Base-by-base conservation (phyloP, 1,139 yeast genomes). In the Eremothecium sinecaudum region DNA sequence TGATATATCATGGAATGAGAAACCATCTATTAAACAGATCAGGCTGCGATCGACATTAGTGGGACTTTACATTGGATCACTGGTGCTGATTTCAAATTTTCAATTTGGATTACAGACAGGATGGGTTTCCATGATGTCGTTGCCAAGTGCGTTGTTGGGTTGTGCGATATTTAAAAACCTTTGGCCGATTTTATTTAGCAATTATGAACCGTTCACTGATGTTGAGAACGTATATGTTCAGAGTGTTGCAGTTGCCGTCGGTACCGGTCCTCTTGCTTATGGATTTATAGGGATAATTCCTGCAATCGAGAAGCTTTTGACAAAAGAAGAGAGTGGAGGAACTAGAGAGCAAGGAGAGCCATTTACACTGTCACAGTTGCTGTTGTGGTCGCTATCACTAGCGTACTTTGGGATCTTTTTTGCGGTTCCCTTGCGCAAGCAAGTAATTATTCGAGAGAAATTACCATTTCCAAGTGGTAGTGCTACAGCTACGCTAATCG, bases 81-180 rank as follows among this genome's bases (percentile, higher is more conserved):
- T 87, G 19, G 87, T 87, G 18, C 64, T 87, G 24, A 63, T 86
- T 15, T 83, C 95, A 3, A 90, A 90, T 56, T 90, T 90, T 62
- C 97, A 87, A 53, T 90, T 90, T 57, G 98, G 98, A 1, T 65
- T 90, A 18, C 98, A 90, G 53, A 87, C 96, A 0, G 98, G 98
- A 2, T 90, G 98, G 98, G 96, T 90, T 2, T 84, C 95, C 6
- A 90, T 90, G 98, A 90, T 90, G 98, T 81, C 94, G n/a, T 64
- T 90, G 37, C 97, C 98, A 0, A 80, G 95, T 5, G 95, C 97
- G 0, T 60, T 90, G 34, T 59, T 90, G 15, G 96, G 93, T 1
- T 87, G 75, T 58, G 82, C 95, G 0, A 63, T 80, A 16, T 90
- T 87, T 66, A 73, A 35, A 41, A 59, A 29, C 45, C 69, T 64